Evolutionary conservation across 805 yeast genomes (phyloP).

Genomic region (Wickerhamiella cacticola): DNA sequence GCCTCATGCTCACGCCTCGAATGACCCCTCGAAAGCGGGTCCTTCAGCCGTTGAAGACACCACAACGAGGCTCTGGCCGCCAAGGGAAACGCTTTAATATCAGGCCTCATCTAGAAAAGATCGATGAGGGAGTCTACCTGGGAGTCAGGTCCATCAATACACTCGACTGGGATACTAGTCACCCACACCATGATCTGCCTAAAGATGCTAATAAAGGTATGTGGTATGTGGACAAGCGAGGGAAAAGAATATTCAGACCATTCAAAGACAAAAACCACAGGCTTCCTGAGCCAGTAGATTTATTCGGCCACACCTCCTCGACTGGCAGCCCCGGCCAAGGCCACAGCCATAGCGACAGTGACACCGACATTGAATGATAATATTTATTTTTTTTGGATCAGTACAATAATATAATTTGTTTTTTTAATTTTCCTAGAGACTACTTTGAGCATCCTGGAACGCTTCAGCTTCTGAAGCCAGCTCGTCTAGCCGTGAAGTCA

Average conservation of each 20-base stretch:
- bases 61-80: conserved; percentile 23
- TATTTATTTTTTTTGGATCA: conserved; percentile 8
- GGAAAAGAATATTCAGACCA: conserved; percentile 30
- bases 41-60: conserved; percentile 21
- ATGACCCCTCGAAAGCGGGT: conserved; percentile 18
- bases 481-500: conserved; percentile 7
- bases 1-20: conserved; percentile 13
- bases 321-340: too few relatives aligned
- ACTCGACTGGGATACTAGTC: not conserved
- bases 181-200: conserved; percentile 9
- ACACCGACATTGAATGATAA: conserved; percentile 17
- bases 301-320: conserved; percentile 13
- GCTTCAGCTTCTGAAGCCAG: conserved; percentile 11
- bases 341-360: conserved; percentile 18
- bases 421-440: not conserved
- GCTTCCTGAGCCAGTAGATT: conserved; percentile 19
- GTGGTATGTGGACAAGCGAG: conserved; percentile 32
- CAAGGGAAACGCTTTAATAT: conserved; percentile 9
- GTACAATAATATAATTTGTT: not conserved
- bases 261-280: conserved; percentile 23
- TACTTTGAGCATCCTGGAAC: conserved; percentile 6
- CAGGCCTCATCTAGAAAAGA: not conserved
- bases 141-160: not conserved
- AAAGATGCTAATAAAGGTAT: conserved; percentile 22
- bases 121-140: conserved; percentile 10